Percentiles rank a stretch among this genome's conserved stretches.
Conservation (phyloP, 805 yeast genomes). For the Metschnikowia hibisci region DNA sequence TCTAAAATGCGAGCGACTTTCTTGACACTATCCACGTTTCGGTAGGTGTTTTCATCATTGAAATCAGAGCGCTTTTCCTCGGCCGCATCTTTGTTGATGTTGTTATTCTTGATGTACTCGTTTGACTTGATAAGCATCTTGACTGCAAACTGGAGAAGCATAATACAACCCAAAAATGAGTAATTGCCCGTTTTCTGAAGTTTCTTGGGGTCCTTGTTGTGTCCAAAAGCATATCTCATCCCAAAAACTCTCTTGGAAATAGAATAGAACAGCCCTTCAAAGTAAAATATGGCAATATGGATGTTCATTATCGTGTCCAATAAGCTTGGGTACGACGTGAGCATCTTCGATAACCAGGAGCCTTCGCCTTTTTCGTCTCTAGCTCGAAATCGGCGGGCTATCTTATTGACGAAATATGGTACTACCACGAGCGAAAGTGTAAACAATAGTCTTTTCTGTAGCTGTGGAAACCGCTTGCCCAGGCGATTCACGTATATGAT, state of each 20-base stretch:
- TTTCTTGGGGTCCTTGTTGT: constrained; percentile 43
- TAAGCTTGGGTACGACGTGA: constrained; percentile 42
- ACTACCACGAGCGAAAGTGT: constrained; percentile 56
- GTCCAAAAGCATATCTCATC: constrained; percentile 72
- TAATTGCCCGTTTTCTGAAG: constrained; percentile 55
- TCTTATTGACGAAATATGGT: constrained; percentile 49
- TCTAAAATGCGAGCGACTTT: constrained; percentile 6
- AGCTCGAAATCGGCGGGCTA: constrained; percentile 23
- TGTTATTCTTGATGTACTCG: constrained; percentile 11
- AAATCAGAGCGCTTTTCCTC: neutral
- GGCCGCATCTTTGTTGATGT: neutral
- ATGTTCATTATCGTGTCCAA: constrained; percentile 56
- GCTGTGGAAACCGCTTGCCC: constrained; percentile 49
- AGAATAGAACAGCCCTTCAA: constrained; percentile 77
- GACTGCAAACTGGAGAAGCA: constrained; percentile 50
- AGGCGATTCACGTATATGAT: constrained; percentile 55
- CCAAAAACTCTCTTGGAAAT: constrained; percentile 75
- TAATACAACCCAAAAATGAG: constrained; percentile 65
- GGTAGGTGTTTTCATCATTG: constrained; percentile 2
- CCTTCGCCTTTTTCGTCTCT: constrained; percentile 18
- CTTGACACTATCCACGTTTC: constrained; percentile 13
- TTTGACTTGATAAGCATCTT: constrained; percentile 37
- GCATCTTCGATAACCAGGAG: constrained; percentile 18
- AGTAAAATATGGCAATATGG: constrained; percentile 79
- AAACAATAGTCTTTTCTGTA: constrained; percentile 50